These are phyloP conservation scores for Acacia melanoxylon DNA, from an alignment of 306 rosid genomes.

Conservation along the genomic window DNA sequence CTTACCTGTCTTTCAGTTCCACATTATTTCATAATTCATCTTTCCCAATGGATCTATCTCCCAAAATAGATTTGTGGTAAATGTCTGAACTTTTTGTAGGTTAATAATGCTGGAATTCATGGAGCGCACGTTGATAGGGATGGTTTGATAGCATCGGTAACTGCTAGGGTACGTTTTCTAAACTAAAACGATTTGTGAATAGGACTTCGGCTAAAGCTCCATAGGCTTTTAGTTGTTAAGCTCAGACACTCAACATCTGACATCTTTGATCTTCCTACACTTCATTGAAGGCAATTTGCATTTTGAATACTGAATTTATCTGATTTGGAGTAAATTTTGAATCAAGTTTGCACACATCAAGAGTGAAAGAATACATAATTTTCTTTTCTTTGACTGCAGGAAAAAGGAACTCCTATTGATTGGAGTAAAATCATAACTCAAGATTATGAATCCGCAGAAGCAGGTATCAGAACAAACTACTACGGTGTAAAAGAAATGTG, in stretches of 20 bases:
- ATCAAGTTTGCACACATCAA: not conserved
- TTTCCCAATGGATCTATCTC: not conserved
- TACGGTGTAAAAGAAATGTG: conserved; percentile 48
- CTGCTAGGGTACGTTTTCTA: conserved; percentile 6
- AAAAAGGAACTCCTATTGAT: not conserved
- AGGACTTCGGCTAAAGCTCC: not conserved
- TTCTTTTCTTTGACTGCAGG: conserved; percentile 17
- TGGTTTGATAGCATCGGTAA: not conserved
- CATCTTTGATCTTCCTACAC: not conserved
- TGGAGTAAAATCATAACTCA: not conserved
- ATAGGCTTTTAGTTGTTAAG: too few relatives aligned
- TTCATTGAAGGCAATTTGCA: not conserved
- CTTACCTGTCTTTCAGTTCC: not conserved
- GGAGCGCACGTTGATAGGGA: conserved; percentile 24
- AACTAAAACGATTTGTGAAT: not conserved
- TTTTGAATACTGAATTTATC: not conserved
- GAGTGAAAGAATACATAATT: not conserved
- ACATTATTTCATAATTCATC: not conserved
- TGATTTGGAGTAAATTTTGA: not conserved
- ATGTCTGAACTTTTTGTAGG: conserved; percentile 23
- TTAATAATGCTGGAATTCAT: conserved; percentile 40
- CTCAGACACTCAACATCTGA: not conserved
- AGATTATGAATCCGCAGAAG: conserved; percentile 34
- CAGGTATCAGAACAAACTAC: conserved; percentile 42
- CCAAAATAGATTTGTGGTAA: not conserved